Evolutionary conservation across 2,329 filamentous ascomycete genomes (phyloP).

Genomic region (Harringtonia lauricola): DNA sequence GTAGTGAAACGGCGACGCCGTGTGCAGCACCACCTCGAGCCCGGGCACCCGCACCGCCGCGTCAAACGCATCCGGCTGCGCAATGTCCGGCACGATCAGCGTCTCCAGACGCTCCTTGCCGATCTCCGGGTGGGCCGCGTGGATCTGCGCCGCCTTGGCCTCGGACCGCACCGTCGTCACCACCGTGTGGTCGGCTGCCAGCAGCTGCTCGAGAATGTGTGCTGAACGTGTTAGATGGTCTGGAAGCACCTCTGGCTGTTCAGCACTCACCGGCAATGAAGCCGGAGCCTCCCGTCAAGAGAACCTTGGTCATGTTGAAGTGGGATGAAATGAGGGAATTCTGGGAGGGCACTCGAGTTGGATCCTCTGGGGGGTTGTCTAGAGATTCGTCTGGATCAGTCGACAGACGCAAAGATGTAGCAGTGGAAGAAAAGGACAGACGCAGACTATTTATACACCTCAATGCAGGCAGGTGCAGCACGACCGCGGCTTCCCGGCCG

Average conservation of each 20-base stretch:
- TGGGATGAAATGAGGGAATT: not conserved
- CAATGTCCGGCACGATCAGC: constrained; percentile 67
- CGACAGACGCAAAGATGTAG: no score
- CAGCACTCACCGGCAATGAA: constrained; percentile 34
- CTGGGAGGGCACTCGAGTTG: no score
- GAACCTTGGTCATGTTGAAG: constrained; percentile 31
- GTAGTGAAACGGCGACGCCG: constrained; percentile 49
- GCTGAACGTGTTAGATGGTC: constrained; percentile 20
- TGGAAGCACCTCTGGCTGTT: not conserved
- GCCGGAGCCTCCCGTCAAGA: constrained; percentile 38
- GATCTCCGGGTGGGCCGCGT: constrained; percentile 32
- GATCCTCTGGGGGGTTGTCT: no score
- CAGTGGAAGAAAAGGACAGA: no score
- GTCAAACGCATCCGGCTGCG: constrained; percentile 62
- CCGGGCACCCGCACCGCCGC: constrained; percentile 40
- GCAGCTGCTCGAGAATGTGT: constrained; percentile 43
- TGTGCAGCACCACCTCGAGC: constrained; percentile 47
- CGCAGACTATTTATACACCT: no score
- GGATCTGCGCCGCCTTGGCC: constrained; percentile 40
- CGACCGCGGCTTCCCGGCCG: no score
- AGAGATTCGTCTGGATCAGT: no score
- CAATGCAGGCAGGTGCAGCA: no score
- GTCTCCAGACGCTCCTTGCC: constrained; percentile 31
- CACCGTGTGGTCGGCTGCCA: constrained; percentile 37
- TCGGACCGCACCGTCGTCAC: constrained; percentile 45